Conservation (phyloP, 108 stramenopile genomes). For the Chaetoceros muelleri region DNA sequence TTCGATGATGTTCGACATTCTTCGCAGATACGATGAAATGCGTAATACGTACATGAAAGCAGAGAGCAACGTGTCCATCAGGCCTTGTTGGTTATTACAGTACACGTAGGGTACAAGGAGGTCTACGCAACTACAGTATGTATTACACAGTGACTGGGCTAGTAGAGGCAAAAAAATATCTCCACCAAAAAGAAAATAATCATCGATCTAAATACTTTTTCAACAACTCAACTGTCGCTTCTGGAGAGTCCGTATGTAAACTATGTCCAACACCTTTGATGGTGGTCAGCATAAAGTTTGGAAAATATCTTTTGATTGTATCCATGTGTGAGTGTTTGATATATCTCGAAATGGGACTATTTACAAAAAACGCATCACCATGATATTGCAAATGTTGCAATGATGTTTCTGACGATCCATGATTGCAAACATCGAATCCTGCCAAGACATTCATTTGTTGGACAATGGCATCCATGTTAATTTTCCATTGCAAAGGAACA, state of each 20-base stretch:
- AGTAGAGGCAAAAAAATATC: too few species aligned
- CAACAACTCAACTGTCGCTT: constrained; percentile 62
- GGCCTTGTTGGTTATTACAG: too few species aligned
- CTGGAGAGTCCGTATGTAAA: constrained; percentile 90
- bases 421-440: constrained; percentile 53
- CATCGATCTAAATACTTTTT: constrained; percentile 74
- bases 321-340: constrained; percentile 74
- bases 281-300: constrained; percentile 83
- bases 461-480: constrained; percentile 68
- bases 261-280: constrained; percentile 89
- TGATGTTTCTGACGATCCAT: background rate
- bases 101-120: too few species aligned
- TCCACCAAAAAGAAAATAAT: too few species aligned
- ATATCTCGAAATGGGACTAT: constrained; percentile 85
- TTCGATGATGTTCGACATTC: too few species aligned
- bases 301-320: constrained; percentile 75
- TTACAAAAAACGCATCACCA: constrained; percentile 79
- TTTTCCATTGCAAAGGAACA: constrained; percentile 56
- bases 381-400: constrained; percentile 21
- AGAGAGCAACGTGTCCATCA: too few species aligned
- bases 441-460: constrained; percentile 64
- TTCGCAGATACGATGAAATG: too few species aligned
- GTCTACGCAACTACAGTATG: too few species aligned
- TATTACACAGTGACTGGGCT: too few species aligned
- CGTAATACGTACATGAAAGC: too few species aligned